Base-by-base conservation (phyloP, 805 yeast genomes). In the Metschnikowia picachoensis region DNA sequence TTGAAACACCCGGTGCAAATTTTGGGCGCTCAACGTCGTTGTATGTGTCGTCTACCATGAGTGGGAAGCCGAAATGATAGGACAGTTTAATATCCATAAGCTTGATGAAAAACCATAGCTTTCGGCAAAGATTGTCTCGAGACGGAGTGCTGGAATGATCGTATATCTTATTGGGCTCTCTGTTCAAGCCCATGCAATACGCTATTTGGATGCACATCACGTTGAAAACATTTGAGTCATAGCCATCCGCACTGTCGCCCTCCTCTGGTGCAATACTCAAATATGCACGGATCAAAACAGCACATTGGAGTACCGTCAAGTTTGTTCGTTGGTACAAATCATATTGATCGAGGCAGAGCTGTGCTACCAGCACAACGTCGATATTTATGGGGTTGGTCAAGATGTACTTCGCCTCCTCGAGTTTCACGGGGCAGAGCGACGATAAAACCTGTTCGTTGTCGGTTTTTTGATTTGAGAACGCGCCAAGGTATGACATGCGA, bases 401-500 rank as follows among this genome's bases (percentile, higher is more conserved):
- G 25, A 67, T 53, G 43, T 55, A 62, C 48, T 57, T 59, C 6
- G 58, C 30, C 41, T 62, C 65, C 39, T 53, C 46, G 17, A 43
- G 29, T 16, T 30, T 27, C n/a, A 46, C 35, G 8, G 44, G 34
- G 13, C 47, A 35, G 4, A 39, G 35, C 9, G 9, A 33, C 3
- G 43, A 38, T 3, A 39, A 5, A 17, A 39, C 43, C 10, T 45
- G 16, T 27, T 55, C 56, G 36, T 59, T 58, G 8, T 48, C 54
- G 13, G 32, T 29, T 13, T 32, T 42, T 12, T 44, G 48, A 43
- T 55, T 55, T 27, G 58, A 49, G 15, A 58, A 45, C 37, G 79
- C 59, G 0, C 84, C 76, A 31, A 78, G 62, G 78, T 84, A 80
- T 20, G 81, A 70, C 25, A 82, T 56, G 47, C 86, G 68, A 34